Evolutionary conservation across 2,329 filamentous ascomycete genomes (phyloP), one percentile per base, ranked within the genome.

Genomic region (Arthrobotrys entomopaga): DNA sequence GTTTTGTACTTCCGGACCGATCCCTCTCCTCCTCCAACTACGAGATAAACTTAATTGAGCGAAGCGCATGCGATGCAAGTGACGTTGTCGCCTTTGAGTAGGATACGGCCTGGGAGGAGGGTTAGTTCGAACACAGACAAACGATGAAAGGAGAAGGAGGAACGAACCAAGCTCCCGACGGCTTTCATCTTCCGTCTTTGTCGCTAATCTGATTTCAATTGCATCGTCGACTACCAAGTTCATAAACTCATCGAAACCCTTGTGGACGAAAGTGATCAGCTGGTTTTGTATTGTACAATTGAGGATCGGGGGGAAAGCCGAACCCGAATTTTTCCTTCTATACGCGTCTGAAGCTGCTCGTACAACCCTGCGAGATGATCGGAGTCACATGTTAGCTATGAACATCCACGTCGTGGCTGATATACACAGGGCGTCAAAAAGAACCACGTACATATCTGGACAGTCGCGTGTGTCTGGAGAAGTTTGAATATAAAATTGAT

Each of bases 211-310:
- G 50, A 99, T 93, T 83, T 98, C 94, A 67, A 97, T 88, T 29
- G 95, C 95, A 79, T 99, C 93, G 80, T 99, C 95, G 77, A 97
- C 87, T 43, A 98, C 95, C 57, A 99, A 85, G 84, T 99, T 99
- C 93, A 99, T 97, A 84, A 98, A 99, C 83, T 99, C 95, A 81
- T 99, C 95, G 78, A 99, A 99, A 13, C 95, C 93, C 93, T n/a
- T 97, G 16, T 10, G 76, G 13, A 8, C 0, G 16, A 8, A 57
- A 38, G 8, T 1, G 20, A 65, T 66, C 56, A 60, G 38, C 11
- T 34, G 16, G 22, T 43, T 4, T 19, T 22, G 6, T 20, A 10
- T 22, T 61, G 52, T 7, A 52, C 29, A 34, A 43, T 42, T 61
- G 40, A 19, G n/a, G 19, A 53, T n/a, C 26, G n/a, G 50, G 13